Evolutionary conservation across 1,139 yeast genomes (phyloP).

Genomic region (Schwanniomyces etchellsii): DNA sequence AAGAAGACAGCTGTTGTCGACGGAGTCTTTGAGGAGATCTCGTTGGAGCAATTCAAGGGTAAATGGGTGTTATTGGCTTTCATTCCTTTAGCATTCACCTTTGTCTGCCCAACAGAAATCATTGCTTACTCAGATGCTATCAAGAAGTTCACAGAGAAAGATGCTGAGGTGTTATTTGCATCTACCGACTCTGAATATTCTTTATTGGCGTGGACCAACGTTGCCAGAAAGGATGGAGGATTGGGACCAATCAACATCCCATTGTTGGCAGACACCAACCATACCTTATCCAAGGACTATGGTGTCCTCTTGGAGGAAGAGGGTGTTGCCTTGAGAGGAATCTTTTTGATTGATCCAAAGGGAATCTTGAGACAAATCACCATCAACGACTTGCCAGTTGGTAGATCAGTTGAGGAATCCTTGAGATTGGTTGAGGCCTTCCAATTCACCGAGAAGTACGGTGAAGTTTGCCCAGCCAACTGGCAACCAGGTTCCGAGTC

Average conservation of each 20-base stretch:
- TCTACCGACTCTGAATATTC: slow-evolving; percentile 98
- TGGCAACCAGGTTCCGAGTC: slow-evolving; percentile 97
- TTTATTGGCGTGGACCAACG: slow-evolving; percentile 95
- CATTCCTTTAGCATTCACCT: slow-evolving; percentile 98
- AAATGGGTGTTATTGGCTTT: slow-evolving; percentile 96
- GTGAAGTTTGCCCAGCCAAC: slow-evolving; percentile 99
- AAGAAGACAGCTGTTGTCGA: slow-evolving; percentile 94
- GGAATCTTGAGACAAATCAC: slow-evolving; percentile 93
- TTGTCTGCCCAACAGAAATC: slow-evolving; percentile 98
- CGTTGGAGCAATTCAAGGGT: slow-evolving; percentile 93
- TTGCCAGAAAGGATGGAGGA: slow-evolving; percentile 96
- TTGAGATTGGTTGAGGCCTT: slow-evolving; percentile 88
- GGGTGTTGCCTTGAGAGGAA: slow-evolving; percentile 96
- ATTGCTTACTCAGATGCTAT: slow-evolving; percentile 96
- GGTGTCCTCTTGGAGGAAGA: slow-evolving; percentile 95
- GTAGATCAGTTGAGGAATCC: slow-evolving; percentile 97
- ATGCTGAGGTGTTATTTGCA: slow-evolving; percentile 86
- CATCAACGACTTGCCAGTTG: slow-evolving; percentile 97
- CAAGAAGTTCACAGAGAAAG: slow-evolving; percentile 82
- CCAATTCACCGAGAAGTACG: slow-evolving; percentile 93
- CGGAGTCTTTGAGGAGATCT: slow-evolving; percentile 90
- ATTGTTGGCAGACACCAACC: slow-evolving; percentile 94
- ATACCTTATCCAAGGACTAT: slow-evolving; percentile 87
- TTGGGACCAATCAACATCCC: slow-evolving; percentile 93
- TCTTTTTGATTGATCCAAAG: slow-evolving; percentile 94